Evolutionary conservation across 2,329 filamentous ascomycete genomes (phyloP), one percentile per base, ranked within the genome.

Genomic region (Decorospora gaudefroyi): DNA sequence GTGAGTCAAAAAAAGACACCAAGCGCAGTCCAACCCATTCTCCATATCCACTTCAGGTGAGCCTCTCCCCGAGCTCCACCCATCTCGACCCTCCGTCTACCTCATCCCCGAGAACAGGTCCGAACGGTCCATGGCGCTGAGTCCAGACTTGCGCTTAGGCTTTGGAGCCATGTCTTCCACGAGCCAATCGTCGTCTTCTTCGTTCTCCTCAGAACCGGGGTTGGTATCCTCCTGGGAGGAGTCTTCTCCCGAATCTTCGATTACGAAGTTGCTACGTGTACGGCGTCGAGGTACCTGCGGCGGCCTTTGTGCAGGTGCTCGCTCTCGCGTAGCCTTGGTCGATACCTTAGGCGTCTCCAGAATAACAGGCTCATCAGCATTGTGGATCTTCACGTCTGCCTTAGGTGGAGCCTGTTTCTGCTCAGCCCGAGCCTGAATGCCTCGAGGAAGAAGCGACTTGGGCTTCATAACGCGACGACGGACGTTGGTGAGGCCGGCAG

Each of bases 71-170:
- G n/a, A n/a, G n/a, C n/a, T n/a, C n/a, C n/a, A n/a, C n/a, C n/a
- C n/a, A n/a, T n/a, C n/a, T n/a, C n/a, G n/a, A n/a, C n/a, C n/a
- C n/a, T n/a, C n/a, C n/a, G n/a, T n/a, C n/a, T n/a, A n/a, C n/a
- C n/a, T n/a, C n/a, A n/a, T n/a, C n/a, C n/a, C n/a, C n/a, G n/a
- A n/a, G 15, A 41, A 23, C 2, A 32, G 12, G 17, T 27, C 32
- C 5, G 8, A 22, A 5, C 29, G n/a, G 12, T 16, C 26, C 31
- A 27, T 27, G 8, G 12, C 31, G 6, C 25, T 17, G 4, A 42
- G 11, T 10, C 26, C 36, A 4, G 29, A 34, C 29, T 39, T 40
- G 28, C 37, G 37, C 23, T 21, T 40, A 13, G 29, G 21, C 17
- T 33, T 25, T 6, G 21, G 19, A 11, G 12, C 17, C 8, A 23